A percentile compares a stretch with the other conserved stretches of the same genome.
Conservation (phyloP, 768 basidiomycete genomes). For the Psilocybe tampanensis region DNA sequence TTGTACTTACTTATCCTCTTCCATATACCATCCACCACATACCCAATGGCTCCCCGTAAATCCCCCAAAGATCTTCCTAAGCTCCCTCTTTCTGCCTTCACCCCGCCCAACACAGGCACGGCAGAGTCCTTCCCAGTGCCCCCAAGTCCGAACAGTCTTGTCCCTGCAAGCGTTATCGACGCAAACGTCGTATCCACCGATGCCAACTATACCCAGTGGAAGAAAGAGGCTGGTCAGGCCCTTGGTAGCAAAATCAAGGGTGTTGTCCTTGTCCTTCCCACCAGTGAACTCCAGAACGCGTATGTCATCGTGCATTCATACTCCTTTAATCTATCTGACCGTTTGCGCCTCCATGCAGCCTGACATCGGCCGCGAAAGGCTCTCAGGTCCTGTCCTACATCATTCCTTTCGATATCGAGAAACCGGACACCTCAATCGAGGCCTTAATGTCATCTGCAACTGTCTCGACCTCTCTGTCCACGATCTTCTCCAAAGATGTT, state of each 20-base stretch:
- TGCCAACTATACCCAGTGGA: constrained; percentile 51
- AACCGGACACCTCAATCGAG: constrained; percentile 41
- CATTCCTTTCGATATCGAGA: constrained; percentile 62
- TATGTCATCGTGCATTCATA: constrained; percentile 34
- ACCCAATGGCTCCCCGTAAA: constrained; percentile 45
- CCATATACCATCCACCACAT: constrained; percentile 7
- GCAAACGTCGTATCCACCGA: constrained; percentile 56
- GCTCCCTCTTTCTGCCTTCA: constrained; percentile 77
- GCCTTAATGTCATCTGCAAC: constrained; percentile 38
- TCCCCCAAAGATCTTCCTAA: constrained; percentile 66
- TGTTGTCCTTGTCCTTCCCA: constrained; percentile 57
- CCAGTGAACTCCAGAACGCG: constrained; percentile 42
- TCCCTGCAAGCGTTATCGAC: constrained; percentile 68
- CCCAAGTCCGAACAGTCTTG: constrained; percentile 66
- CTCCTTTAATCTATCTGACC: constrained; percentile 1
- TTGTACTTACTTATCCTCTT: constrained; percentile 9
- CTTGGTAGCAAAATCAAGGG: constrained; percentile 51
- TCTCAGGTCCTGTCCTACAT: constrained; percentile 56
- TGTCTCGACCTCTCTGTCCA: constrained; percentile 55
- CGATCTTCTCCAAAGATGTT: constrained; percentile 53
- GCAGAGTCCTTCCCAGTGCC: constrained; percentile 69
- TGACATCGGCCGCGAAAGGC: constrained; percentile 17
- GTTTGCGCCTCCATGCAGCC: constrained; percentile 2
- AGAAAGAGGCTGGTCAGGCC: constrained; percentile 47
- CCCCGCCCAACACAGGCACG: constrained; percentile 67